Evolutionary conservation across 140 eudicot genomes (phyloP).

Genomic region (Flaveria floridana): DNA sequence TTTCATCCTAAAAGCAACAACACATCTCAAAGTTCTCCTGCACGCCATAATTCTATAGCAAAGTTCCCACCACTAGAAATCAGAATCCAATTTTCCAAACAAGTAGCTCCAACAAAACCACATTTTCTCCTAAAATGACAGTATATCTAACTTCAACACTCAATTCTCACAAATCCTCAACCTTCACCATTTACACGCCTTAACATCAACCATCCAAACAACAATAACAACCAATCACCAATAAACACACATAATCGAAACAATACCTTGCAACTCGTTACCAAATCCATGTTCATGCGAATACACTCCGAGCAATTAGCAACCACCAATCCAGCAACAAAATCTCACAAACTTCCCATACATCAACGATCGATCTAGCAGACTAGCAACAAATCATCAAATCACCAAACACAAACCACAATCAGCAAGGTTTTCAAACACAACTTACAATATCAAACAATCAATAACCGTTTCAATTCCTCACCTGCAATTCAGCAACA

Average conservation of each 20-base stretch:
- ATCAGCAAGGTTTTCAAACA: constrained; percentile 14
- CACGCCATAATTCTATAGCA: constrained; percentile 15
- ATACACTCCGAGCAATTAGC: constrained; percentile 29
- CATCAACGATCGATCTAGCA: constrained; percentile 37
- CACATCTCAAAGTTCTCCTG: neutral
- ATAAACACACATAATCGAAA: neutral
- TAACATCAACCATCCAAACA: neutral
- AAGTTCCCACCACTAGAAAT: neutral
- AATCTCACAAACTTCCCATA: constrained; percentile 30
- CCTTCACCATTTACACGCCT: neutral
- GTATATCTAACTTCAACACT: constrained; percentile 9
- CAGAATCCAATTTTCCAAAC: constrained; percentile 15
- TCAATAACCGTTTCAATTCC: constrained; percentile 8
- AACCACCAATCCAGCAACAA: constrained; percentile 29
- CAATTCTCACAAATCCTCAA: constrained; percentile 6
- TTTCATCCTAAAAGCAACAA: too few relatives aligned
- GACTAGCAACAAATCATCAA: constrained; percentile 2
- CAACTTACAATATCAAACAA: neutral
- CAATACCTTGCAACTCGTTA: constrained; percentile 69
- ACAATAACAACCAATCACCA: neutral
- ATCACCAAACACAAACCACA: neutral
- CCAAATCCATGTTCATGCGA: constrained; percentile 64
- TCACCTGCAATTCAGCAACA: constrained; percentile 21
- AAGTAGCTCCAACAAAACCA: constrained; percentile 7
- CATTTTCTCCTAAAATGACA: neutral